Conservation (phyloP, 1,139 yeast genomes). For the Hyphopichia pseudoburtonii region DNA sequence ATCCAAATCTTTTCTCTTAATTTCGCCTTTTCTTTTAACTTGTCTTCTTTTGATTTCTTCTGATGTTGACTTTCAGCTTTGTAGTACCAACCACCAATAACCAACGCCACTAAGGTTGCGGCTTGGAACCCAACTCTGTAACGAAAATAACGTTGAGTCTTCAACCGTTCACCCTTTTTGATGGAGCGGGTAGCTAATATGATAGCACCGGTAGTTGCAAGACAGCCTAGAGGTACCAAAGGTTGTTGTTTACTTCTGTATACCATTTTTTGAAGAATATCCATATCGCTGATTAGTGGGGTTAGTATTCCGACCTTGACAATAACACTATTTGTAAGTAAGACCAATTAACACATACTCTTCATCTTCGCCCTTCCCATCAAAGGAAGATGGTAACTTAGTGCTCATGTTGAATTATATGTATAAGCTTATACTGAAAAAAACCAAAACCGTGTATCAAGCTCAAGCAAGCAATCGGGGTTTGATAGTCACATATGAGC, state of each 20-base stretch:
- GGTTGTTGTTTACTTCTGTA: constrained; percentile 68
- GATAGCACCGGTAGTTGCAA: constrained; percentile 81
- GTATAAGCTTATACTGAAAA: too few species aligned
- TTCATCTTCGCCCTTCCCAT: constrained; percentile 16
- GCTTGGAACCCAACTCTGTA: constrained; percentile 90
- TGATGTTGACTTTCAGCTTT: constrained; percentile 43
- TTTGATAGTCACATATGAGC: neutral
- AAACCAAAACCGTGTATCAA: too few species aligned
- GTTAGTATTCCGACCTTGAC: too few species aligned
- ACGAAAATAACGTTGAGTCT: constrained; percentile 84
- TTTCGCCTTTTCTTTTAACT: constrained; percentile 72
- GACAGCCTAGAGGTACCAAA: constrained; percentile 75
- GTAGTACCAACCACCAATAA: constrained; percentile 72
- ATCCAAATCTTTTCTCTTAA: constrained; percentile 86
- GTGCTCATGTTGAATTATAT: too few species aligned
- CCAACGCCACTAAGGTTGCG: constrained; percentile 75
- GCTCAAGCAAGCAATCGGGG: neutral
- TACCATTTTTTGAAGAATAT: constrained; percentile 29
- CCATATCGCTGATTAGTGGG: constrained; percentile 25
- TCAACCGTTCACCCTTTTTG: constrained; percentile 66
- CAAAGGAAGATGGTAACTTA: constrained; percentile 26
- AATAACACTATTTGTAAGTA: neutral
- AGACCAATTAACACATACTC: too few species aligned
- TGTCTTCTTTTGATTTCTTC: constrained; percentile 57
- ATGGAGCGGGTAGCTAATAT: constrained; percentile 75